Evolutionary conservation across 2,329 filamentous ascomycete species (phyloP), one percentile per base, ranked within the genome.

Genomic region (Pseudocercospora cruenta): DNA sequence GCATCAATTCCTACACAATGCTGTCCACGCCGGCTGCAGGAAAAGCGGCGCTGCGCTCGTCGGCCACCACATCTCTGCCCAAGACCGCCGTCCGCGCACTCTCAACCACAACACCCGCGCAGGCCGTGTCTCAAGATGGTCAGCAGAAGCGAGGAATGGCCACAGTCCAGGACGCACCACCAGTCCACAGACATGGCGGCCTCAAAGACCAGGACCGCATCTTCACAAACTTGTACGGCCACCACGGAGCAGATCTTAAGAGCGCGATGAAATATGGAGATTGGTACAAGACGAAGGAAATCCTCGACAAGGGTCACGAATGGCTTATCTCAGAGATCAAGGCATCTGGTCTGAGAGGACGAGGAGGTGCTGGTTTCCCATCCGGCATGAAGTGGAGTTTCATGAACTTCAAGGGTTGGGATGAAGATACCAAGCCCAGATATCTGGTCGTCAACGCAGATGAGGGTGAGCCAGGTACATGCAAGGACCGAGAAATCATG

Each of bases 391-490:
- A 99, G 94, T 99, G 95, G 92, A 69, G 55, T 67, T 99, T 99
- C 82, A 99, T 99, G 95, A 99, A 99, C 86, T 94, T 94, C 86
- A 97, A 97, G 83, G 95, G 93, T 76, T 99, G 95, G 95, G 94
- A 99, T 77, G 96, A 99, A 84, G 95, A 98, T 80, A 91, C 82
- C 75, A 96, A 96, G 83, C 95, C 95, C 71, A 90, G 95, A 77
- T 99, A 99, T 79, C 86, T 99, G 63, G 94, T 58, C 68, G 93
- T 99, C 84, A 99, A 99, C 78, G 95, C 95, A 73, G 95, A 99
- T 80, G 95, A 99, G 84, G 95, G 95, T 77, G 95, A 99, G 83
- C 95, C 95, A 31, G 95, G 95, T 80, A 99, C 95, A 62, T 99
- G 95, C 90, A 99, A 99, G 85, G 95, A 99, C 82, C 91, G 95